Conservation (phyloP, 768 basidiomycete species). For the Pisolithus microcarpus region DNA sequence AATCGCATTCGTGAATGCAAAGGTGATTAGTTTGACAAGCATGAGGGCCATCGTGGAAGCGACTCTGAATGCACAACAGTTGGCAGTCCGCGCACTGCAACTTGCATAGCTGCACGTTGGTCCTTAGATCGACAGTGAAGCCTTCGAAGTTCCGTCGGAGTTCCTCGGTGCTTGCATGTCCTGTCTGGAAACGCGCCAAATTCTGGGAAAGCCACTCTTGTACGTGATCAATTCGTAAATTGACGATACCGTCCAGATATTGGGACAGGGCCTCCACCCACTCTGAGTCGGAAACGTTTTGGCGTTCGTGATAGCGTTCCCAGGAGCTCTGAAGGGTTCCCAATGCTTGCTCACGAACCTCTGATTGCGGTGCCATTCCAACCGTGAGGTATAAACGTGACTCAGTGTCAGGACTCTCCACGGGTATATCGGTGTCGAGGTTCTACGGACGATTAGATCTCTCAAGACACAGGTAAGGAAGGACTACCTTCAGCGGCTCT, state of each 20-base stretch:
- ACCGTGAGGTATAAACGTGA: conserved; percentile 24
- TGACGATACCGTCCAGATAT: conserved; percentile 30
- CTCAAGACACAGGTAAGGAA: background rate
- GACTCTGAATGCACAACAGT: conserved; percentile 36
- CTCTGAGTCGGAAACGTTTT: conserved; percentile 24
- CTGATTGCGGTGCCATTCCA: background rate
- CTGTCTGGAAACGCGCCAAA: conserved; percentile 33
- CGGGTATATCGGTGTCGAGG: conserved; percentile 36
- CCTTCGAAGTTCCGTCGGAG: conserved; percentile 35
- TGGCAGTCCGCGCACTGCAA: conserved; percentile 39
- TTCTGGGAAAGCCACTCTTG: conserved; percentile 41
- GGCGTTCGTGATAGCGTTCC: conserved; percentile 21
- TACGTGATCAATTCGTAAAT: conserved; percentile 22
- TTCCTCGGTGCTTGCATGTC: conserved; percentile 34
- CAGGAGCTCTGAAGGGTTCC: conserved; percentile 18
- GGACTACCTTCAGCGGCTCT: conserved; percentile 41
- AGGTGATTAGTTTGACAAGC: conserved; percentile 41
- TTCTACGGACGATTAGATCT: conserved; percentile 28
- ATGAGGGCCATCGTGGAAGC: conserved; percentile 37
- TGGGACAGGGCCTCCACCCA: conserved; percentile 31
- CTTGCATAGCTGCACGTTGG: conserved; percentile 33
- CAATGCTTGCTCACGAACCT: background rate
- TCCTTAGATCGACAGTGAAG: conserved; percentile 25
- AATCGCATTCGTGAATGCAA: conserved; percentile 36
- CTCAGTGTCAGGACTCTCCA: conserved; percentile 27